Conservation (phyloP, 164 flowering plant genomes). For the Berberis thunbergii region DNA sequence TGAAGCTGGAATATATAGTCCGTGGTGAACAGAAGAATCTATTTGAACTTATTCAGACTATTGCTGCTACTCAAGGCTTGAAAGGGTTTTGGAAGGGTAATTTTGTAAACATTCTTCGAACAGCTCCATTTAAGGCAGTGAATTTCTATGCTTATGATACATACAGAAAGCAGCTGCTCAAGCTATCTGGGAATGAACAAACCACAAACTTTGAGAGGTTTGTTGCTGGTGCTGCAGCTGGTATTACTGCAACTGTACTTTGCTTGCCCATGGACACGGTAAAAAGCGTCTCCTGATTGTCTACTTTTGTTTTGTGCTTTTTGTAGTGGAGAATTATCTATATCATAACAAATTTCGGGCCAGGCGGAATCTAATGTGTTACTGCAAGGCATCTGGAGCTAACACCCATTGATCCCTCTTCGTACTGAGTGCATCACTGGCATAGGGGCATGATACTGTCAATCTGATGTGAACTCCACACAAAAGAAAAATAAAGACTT, state of each 20-base stretch:
- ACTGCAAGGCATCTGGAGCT: no score
- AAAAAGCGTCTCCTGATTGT: constrained; percentile 14
- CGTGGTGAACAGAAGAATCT: constrained; percentile 78
- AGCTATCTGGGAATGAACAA: constrained; percentile 65
- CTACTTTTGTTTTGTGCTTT: neutral
- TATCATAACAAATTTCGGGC: no score
- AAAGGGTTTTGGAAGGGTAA: constrained; percentile 96
- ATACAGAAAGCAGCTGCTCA: constrained; percentile 64
- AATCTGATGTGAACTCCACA: no score
- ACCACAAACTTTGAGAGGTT: constrained; percentile 79
- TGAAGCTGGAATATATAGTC: constrained; percentile 89
- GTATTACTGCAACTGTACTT: constrained; percentile 74
- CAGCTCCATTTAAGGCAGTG: constrained; percentile 91
- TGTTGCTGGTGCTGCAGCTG: constrained; percentile 92
- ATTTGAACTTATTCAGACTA: constrained; percentile 48
- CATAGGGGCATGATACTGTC: no score
- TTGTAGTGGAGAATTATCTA: neutral
- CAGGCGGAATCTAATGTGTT: no score
- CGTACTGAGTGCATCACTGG: neutral
- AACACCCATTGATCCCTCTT: neutral
- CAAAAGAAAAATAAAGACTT: no score
- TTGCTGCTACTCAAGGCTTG: constrained; percentile 73
- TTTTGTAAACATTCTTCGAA: constrained; percentile 77
- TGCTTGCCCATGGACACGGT: constrained; percentile 94
- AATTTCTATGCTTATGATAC: constrained; percentile 86